Evolutionary conservation across 2,329 filamentous ascomycete species (phyloP).

Genomic region (Fusarium metavorans): DNA sequence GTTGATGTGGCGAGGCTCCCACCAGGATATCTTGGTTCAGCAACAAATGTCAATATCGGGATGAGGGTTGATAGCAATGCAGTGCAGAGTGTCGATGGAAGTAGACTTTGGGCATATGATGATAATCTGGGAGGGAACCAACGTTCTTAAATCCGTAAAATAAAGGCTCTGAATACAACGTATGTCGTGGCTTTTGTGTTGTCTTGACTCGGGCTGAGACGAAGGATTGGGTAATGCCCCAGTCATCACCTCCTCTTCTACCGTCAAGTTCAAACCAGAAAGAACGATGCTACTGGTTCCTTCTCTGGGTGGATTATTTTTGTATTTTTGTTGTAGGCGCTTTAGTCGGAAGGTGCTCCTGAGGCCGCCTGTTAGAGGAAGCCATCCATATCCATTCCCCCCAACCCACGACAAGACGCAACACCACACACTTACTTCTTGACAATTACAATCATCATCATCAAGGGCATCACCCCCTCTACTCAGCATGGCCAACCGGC

Average conservation of each 20-base stretch:
- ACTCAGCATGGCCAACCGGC: conserved; percentile 7
- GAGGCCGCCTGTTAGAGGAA: background rate
- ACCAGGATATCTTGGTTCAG: background rate
- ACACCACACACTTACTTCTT: conserved; percentile 7
- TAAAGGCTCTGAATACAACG: background rate
- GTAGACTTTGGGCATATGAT: background rate
- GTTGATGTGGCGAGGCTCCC: conserved; percentile 1
- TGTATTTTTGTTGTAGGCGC: conserved; percentile 4
- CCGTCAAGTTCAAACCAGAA: background rate
- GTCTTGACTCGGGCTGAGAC: conserved; percentile 9
- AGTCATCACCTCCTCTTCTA: background rate
- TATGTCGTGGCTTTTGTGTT: conserved; percentile 10
- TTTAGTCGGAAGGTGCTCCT: conserved; percentile 3
- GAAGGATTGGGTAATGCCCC: conserved; percentile 5
- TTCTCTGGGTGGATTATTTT: conserved; percentile 2
- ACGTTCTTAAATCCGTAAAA: background rate
- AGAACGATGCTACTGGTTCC: background rate
- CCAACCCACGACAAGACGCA: background rate
- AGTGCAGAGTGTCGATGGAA: background rate
- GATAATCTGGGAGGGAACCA: background rate
- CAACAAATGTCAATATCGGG: background rate
- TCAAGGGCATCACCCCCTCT: conserved; percentile 2
- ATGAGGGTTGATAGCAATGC: background rate
- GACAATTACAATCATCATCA: conserved; percentile 14
- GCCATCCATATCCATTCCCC: background rate